Evolutionary conservation across 2,329 filamentous ascomycete species (phyloP), one percentile per base, ranked within the genome.

Genomic region (Hirsutella minnesotensis): DNA sequence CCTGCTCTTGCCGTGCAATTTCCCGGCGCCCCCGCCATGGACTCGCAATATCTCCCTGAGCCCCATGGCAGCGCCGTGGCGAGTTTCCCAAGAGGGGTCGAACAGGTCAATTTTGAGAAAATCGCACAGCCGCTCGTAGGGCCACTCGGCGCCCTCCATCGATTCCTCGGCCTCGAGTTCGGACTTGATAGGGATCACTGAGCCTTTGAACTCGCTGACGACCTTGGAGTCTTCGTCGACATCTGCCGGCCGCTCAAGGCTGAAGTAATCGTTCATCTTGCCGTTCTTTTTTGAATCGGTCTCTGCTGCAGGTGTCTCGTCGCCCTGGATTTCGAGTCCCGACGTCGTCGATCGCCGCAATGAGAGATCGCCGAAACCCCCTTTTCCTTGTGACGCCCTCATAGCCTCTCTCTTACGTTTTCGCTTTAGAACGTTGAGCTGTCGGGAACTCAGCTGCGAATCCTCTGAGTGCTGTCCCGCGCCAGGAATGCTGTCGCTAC

Each of bases 11-110:
- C 79, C 82, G 47, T 73, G 78, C 44, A 79, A 59, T 41, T 90
- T 81, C 31, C 92, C 94, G 44, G 92, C 90, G 44, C 90, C 92
- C 41, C 71, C 77, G 36, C 92, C 92, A 56, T 98, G 92, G n/a
- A 88, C 84, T 47, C 90, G 81, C 41, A 95, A 73, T 16, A 98
- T 79, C 62, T 98, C 92, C 55, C 92, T 79, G 31, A 98, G 69
- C 10, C 87, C 92, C 82, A 98, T 92, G 13, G 92, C 89, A 44
- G 94, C 92, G 54, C 92, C 92, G 60, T 98, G 92, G 15, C 92
- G 83, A 8, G 89, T 88, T 62, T 98, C 92, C 94, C 92, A 98
- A 39, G 83, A 81, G 3, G 84, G 71, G 57, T 98, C 90, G 53
- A 98, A 96, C 1, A 98, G 72, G 57, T 98, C 92, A 29, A 96